These are phyloP conservation scores for Darksidea phi DNA, from an alignment of 495 filamentous ascomycete species.

Conservation along the genomic window DNA sequence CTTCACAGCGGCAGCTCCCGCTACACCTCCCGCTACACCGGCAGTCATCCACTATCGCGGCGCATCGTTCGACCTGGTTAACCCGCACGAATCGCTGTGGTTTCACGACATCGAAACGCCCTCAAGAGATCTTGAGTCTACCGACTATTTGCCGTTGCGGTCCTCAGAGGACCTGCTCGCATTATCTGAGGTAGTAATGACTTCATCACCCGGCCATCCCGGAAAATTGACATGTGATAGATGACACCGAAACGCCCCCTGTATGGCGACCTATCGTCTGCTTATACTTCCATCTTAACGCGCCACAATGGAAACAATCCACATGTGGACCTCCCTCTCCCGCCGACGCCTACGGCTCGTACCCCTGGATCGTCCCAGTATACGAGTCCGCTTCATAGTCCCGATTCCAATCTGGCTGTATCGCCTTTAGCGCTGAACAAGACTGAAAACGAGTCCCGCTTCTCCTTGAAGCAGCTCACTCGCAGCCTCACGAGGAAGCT, in stretches of 20 bases:
- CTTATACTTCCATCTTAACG: constrained; percentile 18
- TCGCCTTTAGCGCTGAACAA: constrained; percentile 9
- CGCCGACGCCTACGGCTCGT: constrained; percentile 8
- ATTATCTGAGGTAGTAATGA: constrained; percentile 5
- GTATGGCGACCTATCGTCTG: constrained; percentile 23
- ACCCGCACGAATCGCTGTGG: constrained; percentile 38
- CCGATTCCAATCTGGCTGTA: not conserved
- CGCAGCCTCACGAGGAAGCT: constrained; percentile 10
- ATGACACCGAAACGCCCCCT: constrained; percentile 24
- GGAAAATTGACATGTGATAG: not conserved
- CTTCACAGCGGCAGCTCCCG: constrained; percentile 28
- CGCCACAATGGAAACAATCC: not conserved
- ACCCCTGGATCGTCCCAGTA: constrained; percentile 15
- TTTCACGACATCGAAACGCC: constrained; percentile 37
- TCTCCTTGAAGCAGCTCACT: constrained; percentile 19
- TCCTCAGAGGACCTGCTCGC: constrained; percentile 15
- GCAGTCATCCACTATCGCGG: constrained; percentile 38
- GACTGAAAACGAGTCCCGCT: constrained; percentile 4
- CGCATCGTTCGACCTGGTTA: constrained; percentile 40
- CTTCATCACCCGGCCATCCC: not conserved
- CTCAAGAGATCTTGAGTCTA: constrained; percentile 29
- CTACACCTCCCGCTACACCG: constrained; percentile 32
- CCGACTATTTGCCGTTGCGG: constrained; percentile 31
- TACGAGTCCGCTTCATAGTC: constrained; percentile 4
- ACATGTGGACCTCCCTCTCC: constrained; percentile 3